Base-by-base conservation (phyloP, 2,329 filamentous ascomycete genomes). In the Coniochaeta ligniaria region DNA sequence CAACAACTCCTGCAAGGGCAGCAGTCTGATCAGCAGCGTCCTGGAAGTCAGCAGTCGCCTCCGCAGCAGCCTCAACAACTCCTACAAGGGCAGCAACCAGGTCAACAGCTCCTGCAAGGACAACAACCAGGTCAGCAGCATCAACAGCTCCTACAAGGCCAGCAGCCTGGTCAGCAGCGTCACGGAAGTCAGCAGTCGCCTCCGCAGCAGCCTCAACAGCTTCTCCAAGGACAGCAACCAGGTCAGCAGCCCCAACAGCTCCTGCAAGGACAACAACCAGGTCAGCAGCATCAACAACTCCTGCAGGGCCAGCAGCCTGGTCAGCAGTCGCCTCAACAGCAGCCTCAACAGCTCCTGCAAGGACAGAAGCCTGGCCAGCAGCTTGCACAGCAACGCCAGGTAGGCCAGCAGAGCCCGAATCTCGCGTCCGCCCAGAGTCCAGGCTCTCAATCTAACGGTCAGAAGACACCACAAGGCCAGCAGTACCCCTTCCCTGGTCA, bases 281-380 rank as follows among this genome's bases (percentile, higher is more conserved):
- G n/a, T n/a, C n/a, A n/a, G n/a, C n/a, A n/a, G n/a, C n/a, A n/a
- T n/a, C n/a, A n/a, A n/a, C n/a, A n/a, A n/a, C n/a, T n/a, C n/a
- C n/a, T n/a, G n/a, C n/a, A n/a, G n/a, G n/a, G n/a, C n/a, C n/a
- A n/a, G n/a, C n/a, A n/a, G n/a, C n/a, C n/a, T n/a, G n/a, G n/a
- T 38, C 35, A 28, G 24, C 50, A 54, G 24, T n/a, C 24, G 5
- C 50, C 50, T 16, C 60, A 54, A 14, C 17, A 36, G 26, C 41
- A 47, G 43, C 38, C 45, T 31, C 59, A 60, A 26, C 59, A 58
- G 45, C n/a, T 31, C 22, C 47, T n/a, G 35, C 36, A 54, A 54
- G 33, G 43, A 6, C 38, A 47, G 54, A 4, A 33, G n/a, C 55
- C 3, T 22, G 20, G 22, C 16, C 38, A 33, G 26, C 43, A 58